A percentile compares a stretch with the other conserved stretches of the same genome.
Conservation (phyloP, 2,329 filamentous ascomycete genomes). For the Xenosphaeropsis pyriputrescens region DNA sequence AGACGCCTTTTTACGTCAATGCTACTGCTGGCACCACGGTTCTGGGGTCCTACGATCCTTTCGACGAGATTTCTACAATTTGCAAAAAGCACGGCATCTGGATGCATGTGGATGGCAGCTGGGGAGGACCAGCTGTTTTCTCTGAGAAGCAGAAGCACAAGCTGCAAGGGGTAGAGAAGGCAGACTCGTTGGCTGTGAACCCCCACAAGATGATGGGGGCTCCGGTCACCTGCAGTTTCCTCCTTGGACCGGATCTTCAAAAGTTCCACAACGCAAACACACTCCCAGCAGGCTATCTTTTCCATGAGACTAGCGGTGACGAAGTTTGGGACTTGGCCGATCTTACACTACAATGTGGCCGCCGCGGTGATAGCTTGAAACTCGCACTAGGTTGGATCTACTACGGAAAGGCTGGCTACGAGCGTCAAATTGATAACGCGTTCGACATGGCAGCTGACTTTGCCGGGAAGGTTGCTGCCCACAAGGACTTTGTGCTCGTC, state of each 20-base stretch:
- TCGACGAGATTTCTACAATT: constrained; percentile 52
- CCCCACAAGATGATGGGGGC: constrained; percentile 97
- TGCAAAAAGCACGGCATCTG: constrained; percentile 64
- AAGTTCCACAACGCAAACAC: constrained; percentile 77
- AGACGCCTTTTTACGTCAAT: constrained; percentile 88
- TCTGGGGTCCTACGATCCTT: constrained; percentile 75
- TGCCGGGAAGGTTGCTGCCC: constrained; percentile 38
- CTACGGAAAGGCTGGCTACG: constrained; percentile 67
- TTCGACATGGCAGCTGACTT: constrained; percentile 60
- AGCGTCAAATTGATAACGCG: constrained; percentile 52
- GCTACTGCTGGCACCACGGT: constrained; percentile 93
- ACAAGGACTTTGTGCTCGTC: constrained; percentile 53
- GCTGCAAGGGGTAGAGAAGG: constrained; percentile 55
- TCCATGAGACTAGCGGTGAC: constrained; percentile 42
- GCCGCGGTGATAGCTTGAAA: constrained; percentile 74
- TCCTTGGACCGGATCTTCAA: constrained; percentile 62
- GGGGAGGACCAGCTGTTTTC: constrained; percentile 80
- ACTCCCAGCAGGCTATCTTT: constrained; percentile 73
- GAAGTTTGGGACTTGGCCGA: constrained; percentile 85
- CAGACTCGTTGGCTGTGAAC: constrained; percentile 75
- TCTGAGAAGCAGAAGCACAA: constrained; percentile 47
- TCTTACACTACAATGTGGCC: constrained; percentile 83
- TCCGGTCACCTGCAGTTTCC: constrained; percentile 80
- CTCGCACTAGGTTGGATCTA: constrained; percentile 82
- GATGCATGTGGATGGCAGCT: constrained; percentile 87